phyloP scores from a whole-genome alignment of 805 yeast genomes.

The Scheffersomyces spartinae region DNA sequence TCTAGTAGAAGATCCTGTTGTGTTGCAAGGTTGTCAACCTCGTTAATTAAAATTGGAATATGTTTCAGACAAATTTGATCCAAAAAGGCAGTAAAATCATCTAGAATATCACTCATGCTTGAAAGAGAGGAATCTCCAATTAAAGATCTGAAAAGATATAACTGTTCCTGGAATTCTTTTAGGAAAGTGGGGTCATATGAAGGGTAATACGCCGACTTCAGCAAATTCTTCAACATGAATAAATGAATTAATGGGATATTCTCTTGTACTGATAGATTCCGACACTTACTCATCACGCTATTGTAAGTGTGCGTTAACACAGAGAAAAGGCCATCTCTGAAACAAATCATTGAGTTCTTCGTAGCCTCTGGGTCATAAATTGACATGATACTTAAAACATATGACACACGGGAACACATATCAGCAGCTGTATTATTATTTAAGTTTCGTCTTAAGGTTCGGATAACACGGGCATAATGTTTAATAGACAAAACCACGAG shows the following conservation, averaged over 20 bases:
- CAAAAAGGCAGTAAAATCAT: too few relatives aligned
- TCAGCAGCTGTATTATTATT: constrained; percentile 18
- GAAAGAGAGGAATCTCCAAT: too few relatives aligned
- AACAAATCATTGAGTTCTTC: constrained; percentile 21
- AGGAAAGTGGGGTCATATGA: constrained; percentile 21
- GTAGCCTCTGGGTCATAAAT: constrained; percentile 34
- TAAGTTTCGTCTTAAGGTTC: constrained; percentile 16
- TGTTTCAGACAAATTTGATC: too few relatives aligned
- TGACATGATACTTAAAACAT: constrained; percentile 26
- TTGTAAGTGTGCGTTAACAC: constrained; percentile 12
- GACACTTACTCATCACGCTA: constrained; percentile 5
- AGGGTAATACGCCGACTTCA: constrained; percentile 23
- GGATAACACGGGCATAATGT: constrained; percentile 25
- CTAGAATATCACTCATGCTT: too few relatives aligned
- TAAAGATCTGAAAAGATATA: too few relatives aligned
- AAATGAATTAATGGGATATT: constrained; percentile 23
- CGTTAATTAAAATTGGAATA: too few relatives aligned
- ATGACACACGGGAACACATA: constrained; percentile 21
- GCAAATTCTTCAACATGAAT: constrained; percentile 22
- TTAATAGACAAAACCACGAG: constrained; percentile 20
- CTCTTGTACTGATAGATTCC: constrained; percentile 6
- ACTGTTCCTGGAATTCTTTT: constrained; percentile 18
- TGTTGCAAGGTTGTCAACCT: too few relatives aligned
- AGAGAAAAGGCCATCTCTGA: constrained; percentile 28
- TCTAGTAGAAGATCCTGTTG: constrained; percentile 23